Base-by-base conservation (phyloP, 257 asterid species). In the Pogostemon cablin region DNA sequence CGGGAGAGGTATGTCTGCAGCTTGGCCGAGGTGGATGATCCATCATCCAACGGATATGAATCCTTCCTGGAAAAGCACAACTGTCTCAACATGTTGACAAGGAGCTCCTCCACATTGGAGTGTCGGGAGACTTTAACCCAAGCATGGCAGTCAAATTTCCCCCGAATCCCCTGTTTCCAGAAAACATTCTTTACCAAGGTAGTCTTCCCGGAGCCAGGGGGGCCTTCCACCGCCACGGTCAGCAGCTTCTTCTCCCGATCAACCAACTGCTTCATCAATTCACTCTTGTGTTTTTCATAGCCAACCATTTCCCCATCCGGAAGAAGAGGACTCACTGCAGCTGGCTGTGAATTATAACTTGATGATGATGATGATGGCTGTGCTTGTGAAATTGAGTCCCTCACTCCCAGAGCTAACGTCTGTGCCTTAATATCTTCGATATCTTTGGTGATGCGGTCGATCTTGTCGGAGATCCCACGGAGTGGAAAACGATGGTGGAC, bases 171-270 rank as follows among this genome's bases (percentile, higher is more conserved):
- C 15, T 2, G 65, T 9, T 68, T 64, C 79, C 52, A 46, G 40
- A 66, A 81, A 15, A 75, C 59, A 35, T 68, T 75, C 40, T 75
- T 68, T 9, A 68, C 77, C 20, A 78, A 54, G 1, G 72, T 39
- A 0, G 77, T 78, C 77, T 81, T 81, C 48, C 86, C 83, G 1
- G 86, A 81, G 50, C 86, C 86, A 17, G 20, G 44, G 0, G 77
- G 83, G 9, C 86, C 83, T 2, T 35, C 75, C 7, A 78, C 79
- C 0, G 77, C 72, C 9, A 81, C 37, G 8, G 3, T 75, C 42
- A 72, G 62, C 4, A 68, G 72, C 32, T 65, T 39, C 50, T 34
- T 62, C 8, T 60, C 81, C 34, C 79, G 39, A 17, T 59, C 52
- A 3, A 40, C 63, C 67, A 78, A 20, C 56, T 20, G 68, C 4